Evolutionary conservation across 257 asterid genomes (phyloP).

Genomic region (Solanum dulcamara): DNA sequence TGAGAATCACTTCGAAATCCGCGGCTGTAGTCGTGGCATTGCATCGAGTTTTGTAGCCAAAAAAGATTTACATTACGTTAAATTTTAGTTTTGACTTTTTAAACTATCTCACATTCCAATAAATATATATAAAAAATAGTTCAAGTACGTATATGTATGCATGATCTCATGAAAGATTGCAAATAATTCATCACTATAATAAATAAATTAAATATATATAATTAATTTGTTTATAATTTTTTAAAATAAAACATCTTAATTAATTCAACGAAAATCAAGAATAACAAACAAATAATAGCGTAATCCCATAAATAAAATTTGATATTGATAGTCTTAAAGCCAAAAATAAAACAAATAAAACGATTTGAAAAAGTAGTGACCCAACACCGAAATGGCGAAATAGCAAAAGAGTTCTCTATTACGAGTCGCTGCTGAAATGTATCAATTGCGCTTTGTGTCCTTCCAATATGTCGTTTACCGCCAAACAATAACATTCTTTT

Average conservation of each 20-base stretch:
- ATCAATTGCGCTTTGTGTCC: conserved; percentile 28
- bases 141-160: background rate
- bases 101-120: background rate
- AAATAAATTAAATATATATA: background rate
- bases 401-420: conserved; percentile 52
- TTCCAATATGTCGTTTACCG: conserved; percentile 27
- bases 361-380: conserved; percentile 18
- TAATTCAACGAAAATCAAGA: background rate
- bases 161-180: background rate
- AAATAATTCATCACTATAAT: background rate
- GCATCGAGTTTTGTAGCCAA: background rate
- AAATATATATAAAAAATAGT: background rate
- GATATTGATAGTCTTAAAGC: background rate
- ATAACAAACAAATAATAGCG: too few species aligned
- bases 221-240: background rate
- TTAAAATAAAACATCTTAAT: background rate
- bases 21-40: background rate
- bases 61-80: too few species aligned
- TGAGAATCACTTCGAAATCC: background rate
- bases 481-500: conserved; percentile 22
- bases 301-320: background rate
- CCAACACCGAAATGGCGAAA: conserved; percentile 65
- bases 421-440: conserved; percentile 41
- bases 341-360: too few species aligned
- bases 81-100: background rate